A percentile compares a stretch with the other conserved stretches of the same genome.
Conservation (phyloP, 805 yeast genomes). For the Komagataella kurtzmanii region DNA sequence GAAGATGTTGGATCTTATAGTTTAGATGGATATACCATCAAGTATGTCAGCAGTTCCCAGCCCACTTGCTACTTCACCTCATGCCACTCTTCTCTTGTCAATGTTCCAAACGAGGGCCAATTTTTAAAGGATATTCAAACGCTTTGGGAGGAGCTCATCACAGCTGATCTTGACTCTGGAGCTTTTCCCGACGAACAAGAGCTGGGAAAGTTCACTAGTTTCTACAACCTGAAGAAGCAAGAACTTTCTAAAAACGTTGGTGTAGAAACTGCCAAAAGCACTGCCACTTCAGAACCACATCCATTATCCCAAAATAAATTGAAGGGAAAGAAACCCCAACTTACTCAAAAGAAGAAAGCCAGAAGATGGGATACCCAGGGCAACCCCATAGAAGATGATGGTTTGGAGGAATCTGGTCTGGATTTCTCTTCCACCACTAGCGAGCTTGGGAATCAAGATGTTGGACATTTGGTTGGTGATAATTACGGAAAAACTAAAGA, state of each 20-base stretch:
- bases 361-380: slow-evolving; percentile 66
- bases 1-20: slow-evolving; percentile 15
- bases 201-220: slow-evolving; percentile 21
- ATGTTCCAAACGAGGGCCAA: slow-evolving; percentile 21
- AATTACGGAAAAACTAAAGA: slow-evolving; percentile 26
- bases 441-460: slow-evolving; percentile 22
- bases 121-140: slow-evolving; percentile 16
- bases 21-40: slow-evolving; percentile 28
- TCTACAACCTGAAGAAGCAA: slow-evolving; percentile 22
- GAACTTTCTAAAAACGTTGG: slow-evolving; percentile 12
- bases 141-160: slow-evolving; percentile 17
- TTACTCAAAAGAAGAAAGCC: slow-evolving; percentile 20
- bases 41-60: slow-evolving; percentile 27
- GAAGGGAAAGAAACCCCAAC: slow-evolving; percentile 6
- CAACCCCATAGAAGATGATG: slow-evolving; percentile 27
- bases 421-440: slow-evolving; percentile 39
- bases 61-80: slow-evolving; percentile 23
- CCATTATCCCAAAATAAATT: slow-evolving; percentile 6
- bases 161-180: slow-evolving; percentile 9
- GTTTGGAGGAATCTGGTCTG: slow-evolving; percentile 22
- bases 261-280: neutral
- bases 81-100: slow-evolving; percentile 20
- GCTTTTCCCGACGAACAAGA: slow-evolving; percentile 4
- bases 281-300: neutral
- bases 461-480: neutral